Evolutionary conservation across 2,329 filamentous ascomycete genomes (phyloP), one percentile per base, ranked within the genome.

Genomic region (Cladophialophora yegresii): DNA sequence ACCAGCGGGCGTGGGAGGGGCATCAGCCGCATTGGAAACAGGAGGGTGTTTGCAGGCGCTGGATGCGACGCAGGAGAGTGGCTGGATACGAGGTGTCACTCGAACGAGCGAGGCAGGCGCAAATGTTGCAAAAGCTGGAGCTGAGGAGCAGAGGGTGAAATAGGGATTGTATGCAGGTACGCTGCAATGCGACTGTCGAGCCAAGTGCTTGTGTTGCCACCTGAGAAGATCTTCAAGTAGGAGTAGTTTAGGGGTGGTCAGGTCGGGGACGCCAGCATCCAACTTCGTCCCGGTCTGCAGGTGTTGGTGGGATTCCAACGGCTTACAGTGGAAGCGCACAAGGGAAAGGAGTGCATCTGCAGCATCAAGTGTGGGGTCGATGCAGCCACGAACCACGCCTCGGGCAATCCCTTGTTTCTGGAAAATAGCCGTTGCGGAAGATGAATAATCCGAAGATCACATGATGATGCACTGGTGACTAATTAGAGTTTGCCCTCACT

Each of bases 141-240:
- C 13, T 16, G 51, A 54, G n/a, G 51, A 30, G 50, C 20, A 26
- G 26, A 54, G 28, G 12, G 51, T 54, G 23, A n/a, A 32, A 43
- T 43, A 54, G 22, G 51, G 28, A 30, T 8, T 28, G n/a, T 32
- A 54, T 54, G 51, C 51, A 54, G 51, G 51, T 54, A 54, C 51
- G 51, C 51, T 54, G 51, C 51, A 33, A 54, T 54, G 51, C 51
- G 51, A 54, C 23, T n/a, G 23, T 54, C 28, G 51, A 54, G 51
- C 26, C 51, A 54, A 54, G 51, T 33, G 13, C 13, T 54, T 54
- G 26, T 30, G 51, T 54, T 43, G 51, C 23, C 51, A 54, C 51
- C 26, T 10, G 51, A 54, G 26, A 54, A 9, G 51, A 54, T 33
- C 51, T 33, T 54, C 23, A 54, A 28, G 47, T 20, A 28, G 16